phyloP scores from a whole-genome alignment of 805 yeast genomes.

The Priceomyces melissophilus region DNA sequence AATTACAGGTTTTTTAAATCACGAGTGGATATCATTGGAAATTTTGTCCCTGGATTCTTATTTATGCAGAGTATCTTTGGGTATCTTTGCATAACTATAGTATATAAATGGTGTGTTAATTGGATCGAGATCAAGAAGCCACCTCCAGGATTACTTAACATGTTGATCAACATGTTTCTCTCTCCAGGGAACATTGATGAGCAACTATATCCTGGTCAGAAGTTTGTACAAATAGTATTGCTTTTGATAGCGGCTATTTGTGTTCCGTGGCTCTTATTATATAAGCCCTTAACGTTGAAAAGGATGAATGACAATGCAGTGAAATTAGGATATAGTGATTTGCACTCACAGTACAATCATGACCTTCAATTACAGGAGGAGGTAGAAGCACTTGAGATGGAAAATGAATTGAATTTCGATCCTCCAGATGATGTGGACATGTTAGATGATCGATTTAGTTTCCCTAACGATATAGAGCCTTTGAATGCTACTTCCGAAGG shows the following conservation, averaged over 20 bases:
- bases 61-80: constrained; percentile 80
- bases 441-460: constrained; percentile 25
- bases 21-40: constrained; percentile 64
- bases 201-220: constrained; percentile 63
- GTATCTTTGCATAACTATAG: constrained; percentile 59
- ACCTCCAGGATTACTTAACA: constrained; percentile 71
- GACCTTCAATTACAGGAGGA: constrained; percentile 38
- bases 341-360: constrained; percentile 29
- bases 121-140: constrained; percentile 61
- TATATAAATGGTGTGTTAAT: constrained; percentile 72
- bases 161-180: constrained; percentile 73
- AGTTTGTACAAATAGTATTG: constrained; percentile 54
- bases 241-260: constrained; percentile 60
- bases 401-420: constrained; percentile 13
- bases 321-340: constrained; percentile 35
- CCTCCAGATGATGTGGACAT: constrained; percentile 15
- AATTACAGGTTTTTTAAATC: constrained; percentile 58
- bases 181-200: constrained; percentile 70
- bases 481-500: constrained; percentile 20
- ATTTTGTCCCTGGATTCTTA: constrained; percentile 67
- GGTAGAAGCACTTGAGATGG: constrained; percentile 26
- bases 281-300: constrained; percentile 55
- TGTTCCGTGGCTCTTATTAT: constrained; percentile 69
- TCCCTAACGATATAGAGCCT: constrained; percentile 41
- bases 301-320: constrained; percentile 33